Conservation (phyloP, 805 yeast genomes). For the Metschnikowia gruessii region DNA sequence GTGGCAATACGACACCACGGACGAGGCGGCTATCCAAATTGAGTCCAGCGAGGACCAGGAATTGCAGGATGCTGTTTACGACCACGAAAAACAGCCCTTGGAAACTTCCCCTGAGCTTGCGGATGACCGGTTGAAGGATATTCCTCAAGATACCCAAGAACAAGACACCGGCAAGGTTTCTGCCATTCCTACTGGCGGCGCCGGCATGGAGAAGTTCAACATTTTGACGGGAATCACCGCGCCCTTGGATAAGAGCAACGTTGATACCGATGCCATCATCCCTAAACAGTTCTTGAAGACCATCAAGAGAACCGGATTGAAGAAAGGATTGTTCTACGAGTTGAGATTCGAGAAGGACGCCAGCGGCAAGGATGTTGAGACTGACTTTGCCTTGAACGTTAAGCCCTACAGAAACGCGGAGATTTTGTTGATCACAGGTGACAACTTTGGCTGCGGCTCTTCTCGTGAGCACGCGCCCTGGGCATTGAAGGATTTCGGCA, state of each 20-base stretch:
- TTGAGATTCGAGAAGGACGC: slow-evolving; percentile 65
- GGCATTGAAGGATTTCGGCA: slow-evolving; percentile 98
- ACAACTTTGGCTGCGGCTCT: slow-evolving; percentile 98
- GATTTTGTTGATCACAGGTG: slow-evolving; percentile 89
- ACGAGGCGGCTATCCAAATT: slow-evolving; percentile 58
- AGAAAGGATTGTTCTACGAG: slow-evolving; percentile 87
- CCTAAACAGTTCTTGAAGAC: slow-evolving; percentile 98
- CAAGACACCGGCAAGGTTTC: slow-evolving; percentile 7
- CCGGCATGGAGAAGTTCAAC: slow-evolving; percentile 72
- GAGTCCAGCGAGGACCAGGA: slow-evolving; percentile 46
- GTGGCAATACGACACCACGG: slow-evolving; percentile 56
- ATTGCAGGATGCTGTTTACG: slow-evolving; percentile 67
- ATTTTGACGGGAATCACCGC: slow-evolving; percentile 86
- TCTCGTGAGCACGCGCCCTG: slow-evolving; percentile 99
- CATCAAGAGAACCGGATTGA: slow-evolving; percentile 93
- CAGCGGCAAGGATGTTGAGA: slow-evolving; percentile 69
- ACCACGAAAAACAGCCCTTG: slow-evolving; percentile 63
- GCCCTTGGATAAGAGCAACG: slow-evolving; percentile 90
- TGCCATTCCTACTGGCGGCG: slow-evolving; percentile 18
- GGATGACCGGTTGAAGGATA: slow-evolving; percentile 53
- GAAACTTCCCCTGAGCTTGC: slow-evolving; percentile 52
- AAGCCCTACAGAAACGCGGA: slow-evolving; percentile 78
- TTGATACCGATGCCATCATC: slow-evolving; percentile 97
- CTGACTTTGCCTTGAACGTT: slow-evolving; percentile 89
- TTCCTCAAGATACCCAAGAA: slow-evolving; percentile 44